Evolutionary conservation across 257 asterid genomes (phyloP).

Genomic region (Scutellaria minor): DNA sequence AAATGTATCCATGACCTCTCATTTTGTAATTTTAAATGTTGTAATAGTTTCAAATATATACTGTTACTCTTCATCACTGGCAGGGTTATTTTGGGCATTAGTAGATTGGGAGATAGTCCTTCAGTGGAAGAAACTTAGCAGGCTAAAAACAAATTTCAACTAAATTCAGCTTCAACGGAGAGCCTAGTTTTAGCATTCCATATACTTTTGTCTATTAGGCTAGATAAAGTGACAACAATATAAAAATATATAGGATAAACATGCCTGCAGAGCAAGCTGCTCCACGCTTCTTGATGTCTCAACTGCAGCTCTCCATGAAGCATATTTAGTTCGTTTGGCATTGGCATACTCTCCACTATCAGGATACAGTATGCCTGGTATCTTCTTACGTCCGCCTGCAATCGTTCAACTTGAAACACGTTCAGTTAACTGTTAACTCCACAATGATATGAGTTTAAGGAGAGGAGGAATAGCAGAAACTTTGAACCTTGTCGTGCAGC

Average conservation of each 20-base stretch:
- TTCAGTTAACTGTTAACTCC: conserved; percentile 35
- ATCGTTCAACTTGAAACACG: conserved; percentile 34
- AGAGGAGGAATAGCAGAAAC: conserved; percentile 31
- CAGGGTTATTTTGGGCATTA: conserved; percentile 9
- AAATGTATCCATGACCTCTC: conserved; percentile 32
- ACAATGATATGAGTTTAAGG: conserved; percentile 25
- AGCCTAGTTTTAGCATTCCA: conserved; percentile 25
- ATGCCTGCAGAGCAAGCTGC: conserved; percentile 92
- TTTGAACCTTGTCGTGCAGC: conserved; percentile 93
- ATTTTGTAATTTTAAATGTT: conserved; percentile 23
- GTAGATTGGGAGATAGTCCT: conserved; percentile 19
- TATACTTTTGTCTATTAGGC: conserved; percentile 14
- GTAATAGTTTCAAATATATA: conserved; percentile 16
- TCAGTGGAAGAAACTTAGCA: conserved; percentile 5
- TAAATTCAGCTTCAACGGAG: conserved; percentile 4
- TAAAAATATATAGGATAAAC: conserved; percentile 31
- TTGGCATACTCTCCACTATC: conserved; percentile 82
- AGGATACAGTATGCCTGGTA: conserved; percentile 78
- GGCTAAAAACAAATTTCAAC: conserved; percentile 18
- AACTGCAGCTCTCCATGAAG: conserved; percentile 93
- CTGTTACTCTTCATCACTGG: conserved; percentile 13
- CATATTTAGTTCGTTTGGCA: conserved; percentile 75
- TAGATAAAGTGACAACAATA: conserved; percentile 23
- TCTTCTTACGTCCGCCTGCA: conserved; percentile 88
- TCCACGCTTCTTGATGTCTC: conserved; percentile 80